Conservation (phyloP, 257 asterid genomes). For the Ehretia macrophylla region DNA sequence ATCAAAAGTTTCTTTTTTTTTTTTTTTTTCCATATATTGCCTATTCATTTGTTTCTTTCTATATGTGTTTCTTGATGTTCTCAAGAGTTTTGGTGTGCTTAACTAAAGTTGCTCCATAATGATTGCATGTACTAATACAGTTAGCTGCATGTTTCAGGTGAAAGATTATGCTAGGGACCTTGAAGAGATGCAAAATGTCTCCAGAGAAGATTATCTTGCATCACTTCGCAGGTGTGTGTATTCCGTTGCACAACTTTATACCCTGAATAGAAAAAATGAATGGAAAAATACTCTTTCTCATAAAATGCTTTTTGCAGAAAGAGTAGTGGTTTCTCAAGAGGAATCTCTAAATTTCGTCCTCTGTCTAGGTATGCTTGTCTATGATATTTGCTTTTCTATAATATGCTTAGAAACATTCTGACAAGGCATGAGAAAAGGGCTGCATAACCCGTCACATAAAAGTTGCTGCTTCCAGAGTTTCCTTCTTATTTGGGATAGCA, state of each 20-base stretch:
- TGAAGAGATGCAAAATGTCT: slow-evolving; percentile 93
- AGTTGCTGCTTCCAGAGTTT: neutral
- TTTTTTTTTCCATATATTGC: too few species aligned
- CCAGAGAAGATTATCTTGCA: slow-evolving; percentile 96
- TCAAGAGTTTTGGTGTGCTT: neutral
- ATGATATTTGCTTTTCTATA: neutral
- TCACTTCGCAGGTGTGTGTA: slow-evolving; percentile 77
- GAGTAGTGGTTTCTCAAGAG: slow-evolving; percentile 98
- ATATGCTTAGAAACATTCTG: neutral
- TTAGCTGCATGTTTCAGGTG: slow-evolving; percentile 42
- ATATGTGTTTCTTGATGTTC: neutral
- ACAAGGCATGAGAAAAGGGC: slow-evolving; percentile 4
- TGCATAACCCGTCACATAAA: neutral
- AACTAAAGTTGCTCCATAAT: neutral
- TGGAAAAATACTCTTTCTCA: slow-evolving; percentile 17
- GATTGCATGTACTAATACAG: neutral
- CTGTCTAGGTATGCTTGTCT: slow-evolving; percentile 67
- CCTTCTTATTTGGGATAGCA: slow-evolving; percentile 12
- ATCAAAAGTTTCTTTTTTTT: too few species aligned
- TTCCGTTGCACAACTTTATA: too few species aligned
- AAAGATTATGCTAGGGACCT: slow-evolving; percentile 93
- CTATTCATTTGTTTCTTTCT: slow-evolving; percentile 3
- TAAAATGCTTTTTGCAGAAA: slow-evolving; percentile 58
- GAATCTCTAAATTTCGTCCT: slow-evolving; percentile 87
- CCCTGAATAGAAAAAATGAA: neutral